These are phyloP conservation scores for Chaetomium strumarium DNA, from an alignment of 2,329 filamentous ascomycete genomes.

Conservation along the genomic window DNA sequence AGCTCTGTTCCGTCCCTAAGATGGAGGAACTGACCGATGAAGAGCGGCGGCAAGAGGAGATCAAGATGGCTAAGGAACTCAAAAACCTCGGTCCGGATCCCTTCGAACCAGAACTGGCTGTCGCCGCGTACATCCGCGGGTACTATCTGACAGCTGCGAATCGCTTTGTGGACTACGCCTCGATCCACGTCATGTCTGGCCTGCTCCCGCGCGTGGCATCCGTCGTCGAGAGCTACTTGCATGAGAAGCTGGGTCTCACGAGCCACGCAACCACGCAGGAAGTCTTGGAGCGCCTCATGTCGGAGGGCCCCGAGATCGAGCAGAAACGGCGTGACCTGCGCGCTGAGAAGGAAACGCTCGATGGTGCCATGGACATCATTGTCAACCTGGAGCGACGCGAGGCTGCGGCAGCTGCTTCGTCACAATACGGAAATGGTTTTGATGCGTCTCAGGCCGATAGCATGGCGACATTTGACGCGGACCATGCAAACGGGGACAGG, in stretches of 20 bases:
- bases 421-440: constrained; percentile 5
- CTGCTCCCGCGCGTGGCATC: constrained; percentile 41
- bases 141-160: constrained; percentile 64
- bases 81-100: constrained; percentile 50
- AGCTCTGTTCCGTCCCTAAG: constrained; percentile 30
- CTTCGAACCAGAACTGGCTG: constrained; percentile 54
- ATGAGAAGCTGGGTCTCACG: constrained; percentile 38
- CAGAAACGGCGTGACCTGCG: constrained; percentile 18
- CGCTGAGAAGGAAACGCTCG: constrained; percentile 20
- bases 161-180: constrained; percentile 55
- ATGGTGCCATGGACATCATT: constrained; percentile 28
- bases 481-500: not conserved
- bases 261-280: constrained; percentile 20
- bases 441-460: constrained; percentile 12
- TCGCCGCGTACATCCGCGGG: constrained; percentile 57
- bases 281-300: constrained; percentile 20
- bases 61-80: constrained; percentile 37
- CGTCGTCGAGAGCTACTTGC: constrained; percentile 38
- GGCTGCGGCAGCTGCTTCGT: constrained; percentile 3
- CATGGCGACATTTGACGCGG: not conserved
- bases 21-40: constrained; percentile 46
- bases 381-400: constrained; percentile 21
- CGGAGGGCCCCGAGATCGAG: constrained; percentile 22
- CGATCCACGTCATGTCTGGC: constrained; percentile 43
- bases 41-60: constrained; percentile 40